phyloP scores from a whole-genome alignment of 257 asterid species.

The Solanum rostratum region DNA sequence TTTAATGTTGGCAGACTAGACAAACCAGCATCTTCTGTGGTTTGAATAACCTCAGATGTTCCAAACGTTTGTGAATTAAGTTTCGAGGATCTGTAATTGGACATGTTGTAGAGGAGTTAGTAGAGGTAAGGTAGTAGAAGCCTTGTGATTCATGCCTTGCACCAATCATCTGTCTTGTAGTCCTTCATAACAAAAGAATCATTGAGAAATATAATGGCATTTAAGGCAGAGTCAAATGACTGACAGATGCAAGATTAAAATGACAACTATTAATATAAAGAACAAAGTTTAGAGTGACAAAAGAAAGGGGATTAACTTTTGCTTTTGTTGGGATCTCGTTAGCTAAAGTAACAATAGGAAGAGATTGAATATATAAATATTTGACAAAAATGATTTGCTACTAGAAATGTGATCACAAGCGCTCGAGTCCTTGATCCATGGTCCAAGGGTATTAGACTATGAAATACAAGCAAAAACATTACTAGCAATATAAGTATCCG shows the following conservation, averaged over 20 bases:
- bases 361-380: not conserved
- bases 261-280: not conserved
- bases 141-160: not conserved
- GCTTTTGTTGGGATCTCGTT: not conserved
- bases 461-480: not conserved
- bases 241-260: not conserved
- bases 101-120: not conserved
- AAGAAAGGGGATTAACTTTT: not conserved
- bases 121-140: not conserved
- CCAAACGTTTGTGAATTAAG: not conserved
- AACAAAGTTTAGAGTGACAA: not conserved
- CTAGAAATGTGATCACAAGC: not conserved
- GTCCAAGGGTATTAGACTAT: not conserved
- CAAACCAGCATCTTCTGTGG: not conserved
- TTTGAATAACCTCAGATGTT: not conserved
- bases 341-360: not conserved
- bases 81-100: not conserved
- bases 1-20: not conserved
- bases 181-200: not conserved
- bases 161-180: not conserved
- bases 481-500: not conserved
- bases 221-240: not conserved
- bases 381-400: not conserved
- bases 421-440: not conserved
- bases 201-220: not conserved